Evolutionary conservation across 495 filamentous ascomycete species (phyloP).

Genomic region (Neurospora sp.): DNA sequence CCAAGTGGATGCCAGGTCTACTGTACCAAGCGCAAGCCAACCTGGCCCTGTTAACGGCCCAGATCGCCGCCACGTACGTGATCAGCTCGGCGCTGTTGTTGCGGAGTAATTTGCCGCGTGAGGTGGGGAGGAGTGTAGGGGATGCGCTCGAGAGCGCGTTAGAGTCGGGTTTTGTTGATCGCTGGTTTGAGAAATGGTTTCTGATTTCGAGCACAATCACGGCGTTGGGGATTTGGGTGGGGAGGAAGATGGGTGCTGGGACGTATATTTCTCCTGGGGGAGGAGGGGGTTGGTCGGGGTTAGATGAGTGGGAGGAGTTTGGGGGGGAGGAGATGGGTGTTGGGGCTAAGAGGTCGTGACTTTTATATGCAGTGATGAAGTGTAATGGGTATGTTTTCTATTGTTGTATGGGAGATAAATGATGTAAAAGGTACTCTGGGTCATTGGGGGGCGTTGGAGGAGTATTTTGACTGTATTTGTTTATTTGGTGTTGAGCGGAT

Average conservation of each 20-base stretch:
- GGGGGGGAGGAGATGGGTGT: constrained; percentile 56
- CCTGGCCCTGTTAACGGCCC: constrained; percentile 59
- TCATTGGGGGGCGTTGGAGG: background rate
- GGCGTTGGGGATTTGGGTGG: constrained; percentile 56
- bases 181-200: constrained; percentile 85
- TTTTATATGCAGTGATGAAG: background rate
- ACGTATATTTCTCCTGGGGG: constrained; percentile 7
- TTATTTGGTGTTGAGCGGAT: background rate
- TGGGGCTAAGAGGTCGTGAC: constrained; percentile 44
- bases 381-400: background rate
- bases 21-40: constrained; percentile 53
- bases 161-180: constrained; percentile 61
- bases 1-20: constrained; percentile 56
- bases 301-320: constrained; percentile 55
- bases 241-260: constrained; percentile 40
- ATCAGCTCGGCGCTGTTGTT: constrained; percentile 64
- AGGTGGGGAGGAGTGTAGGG: constrained; percentile 59
- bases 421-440: background rate
- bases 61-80: constrained; percentile 71
- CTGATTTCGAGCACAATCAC: constrained; percentile 49
- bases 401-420: background rate
- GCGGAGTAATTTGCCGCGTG: constrained; percentile 58
- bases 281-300: constrained; percentile 27
- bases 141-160: constrained; percentile 63
- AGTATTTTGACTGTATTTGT: background rate